Evolutionary conservation across 2,329 filamentous ascomycete genomes (phyloP), one percentile per base, ranked within the genome.

Genomic region (Neonectria ditissima): DNA sequence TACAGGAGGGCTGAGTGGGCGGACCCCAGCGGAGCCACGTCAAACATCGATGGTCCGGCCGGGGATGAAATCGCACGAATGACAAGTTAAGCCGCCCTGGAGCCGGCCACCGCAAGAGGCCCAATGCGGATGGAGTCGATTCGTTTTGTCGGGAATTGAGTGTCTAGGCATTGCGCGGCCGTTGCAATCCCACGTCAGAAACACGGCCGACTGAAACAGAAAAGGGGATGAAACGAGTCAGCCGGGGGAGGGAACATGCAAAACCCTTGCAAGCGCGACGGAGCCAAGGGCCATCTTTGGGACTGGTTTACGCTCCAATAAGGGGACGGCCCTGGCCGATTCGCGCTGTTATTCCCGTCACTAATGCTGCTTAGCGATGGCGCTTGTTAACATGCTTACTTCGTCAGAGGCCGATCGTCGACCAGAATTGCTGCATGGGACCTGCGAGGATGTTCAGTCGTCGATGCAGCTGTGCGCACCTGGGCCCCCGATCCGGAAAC

Each of bases 121-220:
- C 24, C 34, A 44, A 26, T 9, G 26, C n/a, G 30, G 20, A 53
- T 47, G 50, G 52, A 44, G 32, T 26, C 13, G 9, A n/a, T 37
- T 37, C 14, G 34, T 37, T 37, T n/a, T n/a, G 53, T 45, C 32
- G 20, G 28, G 53, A 16, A 37, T 55, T 47, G 26, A 55, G 24
- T 55, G 28, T 55, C 20, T 43, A 45, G 18, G 20, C 11, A 44
- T 43, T 48, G 30, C 39, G 58, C 37, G 26, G 32, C 59, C 39
- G 45, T 30, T 26, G 24, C 34, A 37, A 18, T 28, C 37, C 52
- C 45, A 11, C 10, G 16, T 37, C 34, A 28, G 52, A 56, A 44
- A 62, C 59, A 45, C 16, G 26, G 52, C 41, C 41, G 59, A 62
- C 54, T 62, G 59, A 62, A 62, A 62, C 59, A 55, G 52, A 34